phyloP scores from a whole-genome alignment of 2,329 filamentous ascomycete genomes.

The Colletotrichum destructivum region DNA sequence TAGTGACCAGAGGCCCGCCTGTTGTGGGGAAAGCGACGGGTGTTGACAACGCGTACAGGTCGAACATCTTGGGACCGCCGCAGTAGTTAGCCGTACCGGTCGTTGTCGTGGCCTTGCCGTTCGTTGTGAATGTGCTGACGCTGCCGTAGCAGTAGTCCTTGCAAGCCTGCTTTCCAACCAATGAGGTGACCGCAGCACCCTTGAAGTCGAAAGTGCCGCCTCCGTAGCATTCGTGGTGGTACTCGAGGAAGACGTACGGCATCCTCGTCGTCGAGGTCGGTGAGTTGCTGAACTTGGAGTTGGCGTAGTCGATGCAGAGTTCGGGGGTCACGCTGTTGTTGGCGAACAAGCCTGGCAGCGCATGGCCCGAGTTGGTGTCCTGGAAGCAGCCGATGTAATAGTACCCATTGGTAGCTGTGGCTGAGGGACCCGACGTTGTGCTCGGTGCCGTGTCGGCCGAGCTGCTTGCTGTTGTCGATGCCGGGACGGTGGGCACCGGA shows the following conservation, averaged over 20 bases:
- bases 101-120: constrained; percentile 44
- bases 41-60: constrained; percentile 49
- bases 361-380: constrained; percentile 48
- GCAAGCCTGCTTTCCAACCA: constrained; percentile 50
- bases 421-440: constrained; percentile 30
- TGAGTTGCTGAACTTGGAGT: constrained; percentile 47
- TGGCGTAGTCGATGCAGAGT: constrained; percentile 52
- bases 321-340: constrained; percentile 53
- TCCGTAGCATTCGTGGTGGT: constrained; percentile 53
- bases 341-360: constrained; percentile 50
- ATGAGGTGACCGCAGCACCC: constrained; percentile 45
- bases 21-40: constrained; percentile 45
- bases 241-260: constrained; percentile 51
- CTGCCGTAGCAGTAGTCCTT: constrained; percentile 49
- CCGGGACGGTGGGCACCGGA: constrained; percentile 29
- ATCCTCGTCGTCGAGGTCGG: constrained; percentile 47
- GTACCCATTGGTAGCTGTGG: constrained; percentile 48
- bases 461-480: constrained; percentile 31
- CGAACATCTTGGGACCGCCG: constrained; percentile 52
- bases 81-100: constrained; percentile 50
- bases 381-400: constrained; percentile 50
- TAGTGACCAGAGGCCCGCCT: constrained; percentile 43
- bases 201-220: constrained; percentile 46
- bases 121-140: constrained; percentile 43
- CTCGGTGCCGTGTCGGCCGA: constrained; percentile 6